Percentiles rank a stretch among this genome's conserved stretches.
phyloP scores from a whole-genome alignment of 768 basidiomycete species.

The Myochromella boudieri region DNA sequence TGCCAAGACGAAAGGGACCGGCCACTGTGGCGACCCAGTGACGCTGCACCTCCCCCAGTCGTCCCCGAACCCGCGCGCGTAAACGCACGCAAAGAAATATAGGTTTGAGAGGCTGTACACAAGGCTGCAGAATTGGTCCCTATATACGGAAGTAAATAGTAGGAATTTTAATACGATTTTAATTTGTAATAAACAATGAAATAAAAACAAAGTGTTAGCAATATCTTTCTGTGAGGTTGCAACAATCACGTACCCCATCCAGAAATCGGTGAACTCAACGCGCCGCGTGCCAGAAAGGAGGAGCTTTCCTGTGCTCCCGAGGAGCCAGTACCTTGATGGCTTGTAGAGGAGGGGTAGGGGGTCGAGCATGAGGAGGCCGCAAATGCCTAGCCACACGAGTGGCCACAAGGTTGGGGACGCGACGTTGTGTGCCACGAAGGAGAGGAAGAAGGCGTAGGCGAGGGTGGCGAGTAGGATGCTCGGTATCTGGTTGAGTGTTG shows the following conservation, averaged over 20 bases:
- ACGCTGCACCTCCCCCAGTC: conserved; percentile 49
- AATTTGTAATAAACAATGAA: neutral
- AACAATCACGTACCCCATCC: conserved; percentile 67
- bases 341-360: conserved; percentile 70
- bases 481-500: conserved; percentile 62
- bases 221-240: too few species aligned
- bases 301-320: conserved; percentile 62
- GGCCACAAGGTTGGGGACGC: conserved; percentile 77
- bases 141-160: conserved; percentile 23
- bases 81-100: conserved; percentile 74
- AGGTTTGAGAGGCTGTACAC: conserved; percentile 72
- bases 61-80: conserved; percentile 51
- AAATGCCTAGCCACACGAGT: conserved; percentile 74
- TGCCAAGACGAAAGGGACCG: conserved; percentile 55
- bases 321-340: conserved; percentile 78
- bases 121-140: conserved; percentile 84
- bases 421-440: conserved; percentile 64
- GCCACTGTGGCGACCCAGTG: conserved; percentile 53
- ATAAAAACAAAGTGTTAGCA: too few species aligned
- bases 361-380: conserved; percentile 61
- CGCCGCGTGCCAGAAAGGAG: conserved; percentile 65
- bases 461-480: conserved; percentile 75
- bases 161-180: neutral
- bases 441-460: conserved; percentile 82
- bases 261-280: conserved; percentile 91